Evolutionary conservation across 768 basidiomycete species (phyloP), one percentile per base, ranked within the genome.

Genomic region (Kwoniella newhampshirensis): DNA sequence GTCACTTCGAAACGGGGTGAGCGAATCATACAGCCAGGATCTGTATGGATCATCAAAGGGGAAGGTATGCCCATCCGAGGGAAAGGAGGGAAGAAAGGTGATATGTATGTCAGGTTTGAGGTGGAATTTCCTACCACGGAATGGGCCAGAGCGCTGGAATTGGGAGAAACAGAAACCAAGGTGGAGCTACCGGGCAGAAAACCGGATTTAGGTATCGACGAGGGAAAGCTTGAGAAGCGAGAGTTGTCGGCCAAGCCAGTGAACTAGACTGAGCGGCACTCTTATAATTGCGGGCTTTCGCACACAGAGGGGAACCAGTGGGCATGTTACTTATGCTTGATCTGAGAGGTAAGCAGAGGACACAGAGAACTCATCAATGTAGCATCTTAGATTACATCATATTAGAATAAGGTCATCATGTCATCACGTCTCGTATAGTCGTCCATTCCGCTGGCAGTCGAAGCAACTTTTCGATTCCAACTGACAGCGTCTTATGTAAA

Each of bases 41-140:
- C 87, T 62, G 83, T 85, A 20, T 87, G 92, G 58, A 80, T 87
- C 17, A 68, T 96, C 35, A 82, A 84, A 2, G 86, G 85, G 11
- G 92, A 97, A 77, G 93, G 94, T 36, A 93, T 97, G 91, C 91
- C 92, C 1, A 66, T 63, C 17, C 30, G 62, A 52, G 66, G 66
- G 41, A 71, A 37, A 23, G 46, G n/a, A 39, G 60, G 83, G 12
- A 86, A 85, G 66, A 87, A 85, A 74, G 92, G 92, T 11, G 86
- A 93, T 68, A 79, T 97, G 36, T 89, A 86, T 66, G 80, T 97
- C 54, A 82, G 86, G 50, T 82, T 96, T 51, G 83, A 87, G 54
- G 81, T 97, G 50, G 92, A 96, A 77, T 91, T 93, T 89, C 93
- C 93, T 12, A 80, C 81, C 55, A 80, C 82, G 47, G 79, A 84